Conservation (phyloP, 331 rosid species). For the Malus hybrid region DNA sequence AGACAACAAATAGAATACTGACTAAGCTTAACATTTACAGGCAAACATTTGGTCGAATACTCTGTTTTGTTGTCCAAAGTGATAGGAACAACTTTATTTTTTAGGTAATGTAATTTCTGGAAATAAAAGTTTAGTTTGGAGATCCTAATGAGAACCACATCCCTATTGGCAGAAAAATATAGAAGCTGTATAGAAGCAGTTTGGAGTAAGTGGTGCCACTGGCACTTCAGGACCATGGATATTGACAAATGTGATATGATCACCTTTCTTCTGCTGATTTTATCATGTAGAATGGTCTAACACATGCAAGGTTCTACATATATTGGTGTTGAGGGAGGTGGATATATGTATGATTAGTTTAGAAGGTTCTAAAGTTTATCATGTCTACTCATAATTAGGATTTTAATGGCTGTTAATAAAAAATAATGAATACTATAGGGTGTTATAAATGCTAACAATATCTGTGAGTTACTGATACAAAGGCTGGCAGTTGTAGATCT, state of each 20-base stretch:
- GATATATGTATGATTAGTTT: neutral
- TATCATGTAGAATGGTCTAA: neutral
- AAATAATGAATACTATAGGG: neutral
- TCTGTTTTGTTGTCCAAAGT: neutral
- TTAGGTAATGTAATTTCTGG: neutral
- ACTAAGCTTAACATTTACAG: neutral
- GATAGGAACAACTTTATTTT: neutral
- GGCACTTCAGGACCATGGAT: neutral
- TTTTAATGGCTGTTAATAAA: neutral
- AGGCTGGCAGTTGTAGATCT: neutral
- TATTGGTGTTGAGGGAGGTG: neutral
- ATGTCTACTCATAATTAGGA: neutral
- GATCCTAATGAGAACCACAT: neutral
- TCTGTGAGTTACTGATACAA: neutral
- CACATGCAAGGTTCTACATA: neutral
- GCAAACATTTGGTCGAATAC: neutral
- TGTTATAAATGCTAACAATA: neutral
- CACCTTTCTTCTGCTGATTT: neutral
- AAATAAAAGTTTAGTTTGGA: neutral
- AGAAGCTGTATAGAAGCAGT: neutral
- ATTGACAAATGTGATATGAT: neutral
- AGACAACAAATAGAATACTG: neutral
- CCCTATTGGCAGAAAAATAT: neutral
- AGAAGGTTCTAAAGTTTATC: neutral
- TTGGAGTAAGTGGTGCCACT: neutral